These are phyloP conservation scores for Melocanna baccifera DNA, from an alignment of 176 grass and related monocot species.

Conservation along the genomic window DNA sequence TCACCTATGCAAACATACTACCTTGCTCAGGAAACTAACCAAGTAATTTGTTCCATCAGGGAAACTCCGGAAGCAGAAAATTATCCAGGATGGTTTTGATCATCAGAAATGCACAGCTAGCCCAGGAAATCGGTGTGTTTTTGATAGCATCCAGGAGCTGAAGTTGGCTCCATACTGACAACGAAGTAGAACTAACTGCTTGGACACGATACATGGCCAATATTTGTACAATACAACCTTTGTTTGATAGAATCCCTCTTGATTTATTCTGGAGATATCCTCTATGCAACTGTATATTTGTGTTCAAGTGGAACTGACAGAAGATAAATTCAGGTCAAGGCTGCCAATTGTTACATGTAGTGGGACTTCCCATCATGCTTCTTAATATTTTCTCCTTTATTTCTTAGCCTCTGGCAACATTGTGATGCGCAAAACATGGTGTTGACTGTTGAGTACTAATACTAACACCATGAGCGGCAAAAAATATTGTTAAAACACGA, in stretches of 20 bases:
- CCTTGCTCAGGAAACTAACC: background rate
- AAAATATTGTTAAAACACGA: background rate
- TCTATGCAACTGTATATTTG: constrained; percentile 32
- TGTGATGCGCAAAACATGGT: background rate
- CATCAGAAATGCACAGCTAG: background rate
- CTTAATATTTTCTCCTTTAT: background rate
- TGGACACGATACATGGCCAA: background rate
- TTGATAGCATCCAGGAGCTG: background rate
- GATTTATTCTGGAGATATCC: constrained; percentile 7
- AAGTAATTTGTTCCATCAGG: background rate
- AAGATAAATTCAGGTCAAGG: background rate
- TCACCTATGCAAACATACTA: background rate
- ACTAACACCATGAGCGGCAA: background rate
- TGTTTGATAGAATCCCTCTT: background rate
- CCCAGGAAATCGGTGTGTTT: background rate
- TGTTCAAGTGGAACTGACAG: background rate
- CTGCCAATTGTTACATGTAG: background rate
- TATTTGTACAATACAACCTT: background rate
- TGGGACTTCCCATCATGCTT: background rate
- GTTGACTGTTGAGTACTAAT: background rate
- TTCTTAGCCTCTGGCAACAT: background rate
- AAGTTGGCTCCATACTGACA: constrained; percentile 14
- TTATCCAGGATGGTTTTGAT: background rate
- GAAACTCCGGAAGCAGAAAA: background rate
- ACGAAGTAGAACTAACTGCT: constrained; percentile 23